Percentiles rank a stretch among this genome's conserved stretches.
Conservation (phyloP, 2,329 filamentous ascomycete genomes). For the Beauveria sp. region DNA sequence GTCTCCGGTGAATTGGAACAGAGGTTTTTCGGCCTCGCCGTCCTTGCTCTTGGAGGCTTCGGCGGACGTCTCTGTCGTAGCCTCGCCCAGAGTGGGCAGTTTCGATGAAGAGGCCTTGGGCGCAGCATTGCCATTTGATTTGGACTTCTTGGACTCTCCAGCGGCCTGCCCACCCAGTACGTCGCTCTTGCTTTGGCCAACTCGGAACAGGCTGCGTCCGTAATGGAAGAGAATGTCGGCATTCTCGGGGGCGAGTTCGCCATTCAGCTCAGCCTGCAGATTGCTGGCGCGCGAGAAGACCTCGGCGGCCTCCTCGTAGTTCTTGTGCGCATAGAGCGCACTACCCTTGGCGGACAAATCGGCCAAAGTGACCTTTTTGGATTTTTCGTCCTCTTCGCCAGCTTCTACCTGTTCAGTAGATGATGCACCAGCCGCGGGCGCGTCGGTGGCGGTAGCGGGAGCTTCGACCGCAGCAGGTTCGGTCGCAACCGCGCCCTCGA, state of each 20-base stretch:
- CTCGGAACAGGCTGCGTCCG: conserved; percentile 86
- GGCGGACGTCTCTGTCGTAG: conserved; percentile 37
- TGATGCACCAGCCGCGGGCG: neutral
- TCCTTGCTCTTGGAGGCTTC: conserved; percentile 33
- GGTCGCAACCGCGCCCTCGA: neutral
- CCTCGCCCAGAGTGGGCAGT: conserved; percentile 29
- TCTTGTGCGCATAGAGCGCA: conserved; percentile 80
- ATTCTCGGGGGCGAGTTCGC: conserved; percentile 84
- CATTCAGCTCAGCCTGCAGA: conserved; percentile 84
- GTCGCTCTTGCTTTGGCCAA: conserved; percentile 89
- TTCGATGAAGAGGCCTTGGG: conserved; percentile 35
- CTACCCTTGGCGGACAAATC: conserved; percentile 75
- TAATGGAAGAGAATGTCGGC: conserved; percentile 93
- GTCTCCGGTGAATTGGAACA: conserved; percentile 90
- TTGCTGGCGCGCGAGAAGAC: conserved; percentile 83
- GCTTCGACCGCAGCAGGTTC: neutral
- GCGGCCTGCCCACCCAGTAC: conserved; percentile 78
- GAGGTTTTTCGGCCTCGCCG: conserved; percentile 55
- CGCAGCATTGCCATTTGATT: conserved; percentile 33
- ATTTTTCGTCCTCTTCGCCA: conserved; percentile 38
- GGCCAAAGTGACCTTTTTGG: conserved; percentile 58
- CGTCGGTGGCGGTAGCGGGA: neutral
- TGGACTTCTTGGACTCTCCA: conserved; percentile 37
- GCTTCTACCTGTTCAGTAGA: conserved; percentile 29
- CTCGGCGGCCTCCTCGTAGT: conserved; percentile 79